Conservation (phyloP, 345 rosid species). For the Viola odorata region DNA sequence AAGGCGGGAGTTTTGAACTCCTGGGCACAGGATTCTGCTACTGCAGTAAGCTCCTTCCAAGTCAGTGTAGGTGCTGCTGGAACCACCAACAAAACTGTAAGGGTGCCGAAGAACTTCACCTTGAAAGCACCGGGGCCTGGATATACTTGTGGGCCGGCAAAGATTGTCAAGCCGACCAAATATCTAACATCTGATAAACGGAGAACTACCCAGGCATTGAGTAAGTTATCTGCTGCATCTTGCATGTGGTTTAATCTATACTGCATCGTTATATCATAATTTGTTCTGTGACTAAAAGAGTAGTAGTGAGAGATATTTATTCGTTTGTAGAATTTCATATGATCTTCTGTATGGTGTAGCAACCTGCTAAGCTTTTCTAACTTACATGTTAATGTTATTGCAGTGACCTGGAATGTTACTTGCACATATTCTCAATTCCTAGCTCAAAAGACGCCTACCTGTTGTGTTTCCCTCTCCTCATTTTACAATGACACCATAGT, state of each 20-base stretch:
- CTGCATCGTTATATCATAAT: no score
- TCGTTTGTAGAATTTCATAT: not conserved
- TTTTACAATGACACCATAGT: slow-evolving; percentile 26
- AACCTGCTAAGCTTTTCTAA: not conserved
- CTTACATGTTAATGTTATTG: slow-evolving; percentile 4
- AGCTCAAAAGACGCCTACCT: slow-evolving; percentile 30
- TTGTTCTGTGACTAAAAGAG: no score
- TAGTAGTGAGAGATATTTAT: no score
- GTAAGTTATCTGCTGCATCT: slow-evolving; percentile 10
- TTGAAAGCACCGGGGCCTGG: slow-evolving; percentile 31
- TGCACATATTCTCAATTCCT: slow-evolving; percentile 32
- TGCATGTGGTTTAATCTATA: not conserved
- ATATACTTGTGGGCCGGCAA: slow-evolving; percentile 31
- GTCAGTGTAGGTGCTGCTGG: slow-evolving; percentile 32
- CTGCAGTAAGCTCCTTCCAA: slow-evolving; percentile 25
- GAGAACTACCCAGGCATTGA: slow-evolving; percentile 29
- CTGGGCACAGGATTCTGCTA: slow-evolving; percentile 25
- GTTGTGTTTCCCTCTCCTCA: slow-evolving; percentile 30
- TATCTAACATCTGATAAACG: slow-evolving; percentile 22
- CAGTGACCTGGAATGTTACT: slow-evolving; percentile 34
- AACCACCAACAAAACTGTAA: slow-evolving; percentile 26
- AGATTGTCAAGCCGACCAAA: slow-evolving; percentile 22
- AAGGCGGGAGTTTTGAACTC: slow-evolving; percentile 27
- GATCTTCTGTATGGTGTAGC: not conserved
- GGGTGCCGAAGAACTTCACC: slow-evolving; percentile 31